These are phyloP conservation scores for Capsicum chinense DNA, from an alignment of 257 asterid genomes.

Conservation along the genomic window DNA sequence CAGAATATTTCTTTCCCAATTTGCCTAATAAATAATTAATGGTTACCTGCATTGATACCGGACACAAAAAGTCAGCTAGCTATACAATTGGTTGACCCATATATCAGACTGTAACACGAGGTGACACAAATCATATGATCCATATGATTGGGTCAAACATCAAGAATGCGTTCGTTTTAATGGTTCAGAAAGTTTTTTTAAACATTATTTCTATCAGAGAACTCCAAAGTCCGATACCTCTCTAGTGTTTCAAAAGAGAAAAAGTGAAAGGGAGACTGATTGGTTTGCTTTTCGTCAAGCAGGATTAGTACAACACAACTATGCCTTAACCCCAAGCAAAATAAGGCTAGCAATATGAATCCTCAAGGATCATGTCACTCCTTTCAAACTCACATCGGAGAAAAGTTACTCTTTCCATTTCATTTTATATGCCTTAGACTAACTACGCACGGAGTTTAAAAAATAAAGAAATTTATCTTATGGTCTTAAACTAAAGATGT, in stretches of 20 bases:
- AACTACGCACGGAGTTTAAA: no score
- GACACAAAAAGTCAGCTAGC: neutral
- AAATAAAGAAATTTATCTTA: no score
- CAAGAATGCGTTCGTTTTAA: neutral
- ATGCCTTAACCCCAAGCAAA: neutral
- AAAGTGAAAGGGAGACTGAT: neutral
- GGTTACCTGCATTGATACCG: constrained; percentile 51
- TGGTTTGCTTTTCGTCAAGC: neutral
- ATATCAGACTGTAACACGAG: neutral
- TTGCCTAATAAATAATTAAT: constrained; percentile 67
- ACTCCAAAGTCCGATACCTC: neutral
- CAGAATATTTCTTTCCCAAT: constrained; percentile 50
- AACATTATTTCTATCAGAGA: neutral
- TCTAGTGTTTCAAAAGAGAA: neutral
- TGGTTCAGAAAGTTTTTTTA: neutral
- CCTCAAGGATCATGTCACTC: neutral
- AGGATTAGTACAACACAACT: neutral
- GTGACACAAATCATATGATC: neutral
- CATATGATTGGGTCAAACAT: neutral
- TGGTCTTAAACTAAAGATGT: no score
- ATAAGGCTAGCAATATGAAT: neutral
- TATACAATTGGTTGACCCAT: constrained; percentile 6
- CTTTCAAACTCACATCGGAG: neutral
- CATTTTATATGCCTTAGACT: no score
- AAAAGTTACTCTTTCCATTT: neutral